A percentile compares a stretch with the other conserved stretches of the same genome.
Conservation (phyloP, 306 rosid genomes). For the Sophora flavescens region DNA sequence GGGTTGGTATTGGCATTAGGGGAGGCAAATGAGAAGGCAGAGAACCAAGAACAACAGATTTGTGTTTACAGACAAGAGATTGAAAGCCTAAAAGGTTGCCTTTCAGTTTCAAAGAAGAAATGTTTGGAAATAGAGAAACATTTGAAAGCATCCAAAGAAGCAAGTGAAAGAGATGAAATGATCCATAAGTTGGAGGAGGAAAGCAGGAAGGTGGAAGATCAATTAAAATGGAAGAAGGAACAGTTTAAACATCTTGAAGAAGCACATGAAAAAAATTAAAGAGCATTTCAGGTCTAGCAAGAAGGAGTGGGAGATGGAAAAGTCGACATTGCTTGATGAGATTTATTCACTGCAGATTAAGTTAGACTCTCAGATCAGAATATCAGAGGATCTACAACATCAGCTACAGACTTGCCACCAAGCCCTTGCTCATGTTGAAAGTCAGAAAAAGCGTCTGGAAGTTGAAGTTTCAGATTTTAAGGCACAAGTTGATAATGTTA, state of each 20-base stretch:
- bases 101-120: constrained; percentile 61
- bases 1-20: constrained; percentile 63
- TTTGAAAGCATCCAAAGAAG: constrained; percentile 53
- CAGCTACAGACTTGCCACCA: constrained; percentile 65
- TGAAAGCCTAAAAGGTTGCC: constrained; percentile 59
- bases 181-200: constrained; percentile 61
- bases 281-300: constrained; percentile 57
- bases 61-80: constrained; percentile 59
- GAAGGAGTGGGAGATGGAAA: constrained; percentile 76
- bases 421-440: constrained; percentile 80
- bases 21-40: constrained; percentile 65
- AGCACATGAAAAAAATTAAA: constrained; percentile 64
- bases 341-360: constrained; percentile 66
- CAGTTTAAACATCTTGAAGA: constrained; percentile 80
- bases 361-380: constrained; percentile 68
- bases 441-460: constrained; percentile 68
- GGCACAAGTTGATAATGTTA: constrained; percentile 46
- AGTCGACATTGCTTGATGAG: constrained; percentile 67
- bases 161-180: constrained; percentile 60
- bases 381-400: constrained; percentile 65
- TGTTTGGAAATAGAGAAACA: constrained; percentile 52
- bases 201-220: constrained; percentile 64
- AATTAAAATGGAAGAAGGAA: constrained; percentile 86
- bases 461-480: constrained; percentile 69
- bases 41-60: constrained; percentile 60